These are phyloP conservation scores for Monilinia fructicola DNA, from an alignment of 2,329 filamentous ascomycete species.

Conservation along the genomic window DNA sequence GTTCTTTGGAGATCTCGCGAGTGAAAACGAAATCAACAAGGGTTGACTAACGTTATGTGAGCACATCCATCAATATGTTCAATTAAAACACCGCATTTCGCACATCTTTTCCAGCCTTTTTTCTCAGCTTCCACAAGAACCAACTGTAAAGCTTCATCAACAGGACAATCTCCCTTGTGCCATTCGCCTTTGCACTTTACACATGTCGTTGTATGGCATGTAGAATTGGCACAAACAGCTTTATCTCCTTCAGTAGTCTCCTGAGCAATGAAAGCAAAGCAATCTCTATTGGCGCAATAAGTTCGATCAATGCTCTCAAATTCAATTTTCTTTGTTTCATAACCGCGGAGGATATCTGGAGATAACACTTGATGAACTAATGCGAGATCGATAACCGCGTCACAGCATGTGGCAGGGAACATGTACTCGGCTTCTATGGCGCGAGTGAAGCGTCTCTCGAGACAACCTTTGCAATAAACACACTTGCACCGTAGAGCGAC, in stretches of 20 bases:
- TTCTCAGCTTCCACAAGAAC: not conserved
- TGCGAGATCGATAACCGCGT: accelerated
- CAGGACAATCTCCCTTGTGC: conserved; percentile 3
- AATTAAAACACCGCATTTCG: not conserved
- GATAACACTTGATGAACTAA: not conserved
- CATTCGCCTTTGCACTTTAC: conserved; percentile 4
- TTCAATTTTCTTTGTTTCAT: not conserved
- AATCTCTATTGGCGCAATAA: not conserved
- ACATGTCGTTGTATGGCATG: not conserved
- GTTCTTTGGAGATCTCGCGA: no score
- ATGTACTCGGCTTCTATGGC: not conserved
- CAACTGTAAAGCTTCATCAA: not conserved
- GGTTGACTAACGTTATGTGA: not conserved
- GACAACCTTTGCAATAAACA: not conserved
- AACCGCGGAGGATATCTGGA: not conserved
- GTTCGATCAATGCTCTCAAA: not conserved
- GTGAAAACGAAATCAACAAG: not conserved
- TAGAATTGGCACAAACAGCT: not conserved
- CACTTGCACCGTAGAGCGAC: not conserved
- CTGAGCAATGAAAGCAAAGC: not conserved
- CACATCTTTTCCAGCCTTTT: conserved; percentile 1
- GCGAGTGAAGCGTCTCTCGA: not conserved
- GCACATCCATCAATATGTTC: not conserved
- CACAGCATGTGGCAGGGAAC: not conserved
- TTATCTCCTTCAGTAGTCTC: not conserved